These are phyloP conservation scores for Malbranchea cinnamomea DNA, from an alignment of 2,329 filamentous ascomycete species.

Conservation along the genomic window DNA sequence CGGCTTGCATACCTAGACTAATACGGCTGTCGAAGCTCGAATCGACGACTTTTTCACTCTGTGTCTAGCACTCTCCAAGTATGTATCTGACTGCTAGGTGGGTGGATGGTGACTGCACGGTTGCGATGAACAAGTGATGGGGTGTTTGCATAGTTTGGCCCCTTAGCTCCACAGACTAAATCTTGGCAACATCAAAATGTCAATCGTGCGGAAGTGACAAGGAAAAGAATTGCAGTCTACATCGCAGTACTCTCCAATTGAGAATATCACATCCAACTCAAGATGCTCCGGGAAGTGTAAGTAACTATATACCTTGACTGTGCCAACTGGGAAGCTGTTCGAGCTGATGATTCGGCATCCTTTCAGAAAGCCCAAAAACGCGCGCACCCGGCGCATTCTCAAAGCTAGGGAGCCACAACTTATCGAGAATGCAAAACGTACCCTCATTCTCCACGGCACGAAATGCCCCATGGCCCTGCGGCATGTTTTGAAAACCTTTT, in stretches of 20 bases:
- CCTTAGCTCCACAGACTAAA: too few species aligned
- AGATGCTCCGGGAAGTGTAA: constrained; percentile 10
- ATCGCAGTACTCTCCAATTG: too few species aligned
- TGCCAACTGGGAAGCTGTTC: neutral
- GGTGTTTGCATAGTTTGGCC: too few species aligned
- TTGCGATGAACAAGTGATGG: too few species aligned
- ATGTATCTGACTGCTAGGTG: too few species aligned
- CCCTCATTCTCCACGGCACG: constrained; percentile 78
- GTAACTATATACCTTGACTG: neutral
- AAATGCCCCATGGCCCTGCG: constrained; percentile 70
- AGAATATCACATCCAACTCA: constrained; percentile 1
- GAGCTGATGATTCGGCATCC: neutral
- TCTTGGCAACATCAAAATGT: too few species aligned
- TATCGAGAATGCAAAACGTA: constrained; percentile 77
- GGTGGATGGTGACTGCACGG: too few species aligned
- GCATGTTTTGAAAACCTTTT: constrained; percentile 70
- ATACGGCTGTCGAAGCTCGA: too few species aligned
- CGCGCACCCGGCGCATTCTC: constrained; percentile 86
- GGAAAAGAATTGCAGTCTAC: too few species aligned
- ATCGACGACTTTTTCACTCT: too few species aligned
- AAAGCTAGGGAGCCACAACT: constrained; percentile 84
- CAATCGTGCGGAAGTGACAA: neutral
- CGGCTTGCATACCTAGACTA: too few species aligned
- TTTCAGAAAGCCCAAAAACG: constrained; percentile 53
- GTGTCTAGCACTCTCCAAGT: too few species aligned